Percentiles rank a stretch among this genome's conserved stretches.
Conservation (phyloP, 331 rosid species). For the Phaseolus coccineus region DNA sequence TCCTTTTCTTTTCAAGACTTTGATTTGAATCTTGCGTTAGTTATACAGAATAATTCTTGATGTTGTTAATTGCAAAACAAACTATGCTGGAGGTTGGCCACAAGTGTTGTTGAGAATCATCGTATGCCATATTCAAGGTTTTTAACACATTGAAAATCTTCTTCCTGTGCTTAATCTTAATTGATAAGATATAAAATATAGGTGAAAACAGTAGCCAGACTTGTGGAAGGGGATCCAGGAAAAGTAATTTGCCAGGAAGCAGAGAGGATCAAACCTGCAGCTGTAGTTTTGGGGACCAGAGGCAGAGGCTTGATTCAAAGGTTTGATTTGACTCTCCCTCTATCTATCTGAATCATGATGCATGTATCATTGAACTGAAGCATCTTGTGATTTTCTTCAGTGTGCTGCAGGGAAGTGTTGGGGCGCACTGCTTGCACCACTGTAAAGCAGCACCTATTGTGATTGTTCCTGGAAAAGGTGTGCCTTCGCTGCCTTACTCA, state of each 20-base stretch:
- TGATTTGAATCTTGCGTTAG: background rate
- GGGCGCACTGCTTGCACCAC: constrained; percentile 78
- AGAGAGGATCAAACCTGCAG: constrained; percentile 73
- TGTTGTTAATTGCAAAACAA: too few species aligned
- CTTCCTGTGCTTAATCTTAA: background rate
- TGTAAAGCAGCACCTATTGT: constrained; percentile 86
- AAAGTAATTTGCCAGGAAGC: constrained; percentile 82
- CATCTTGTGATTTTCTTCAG: constrained; percentile 52
- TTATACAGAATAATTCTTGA: too few species aligned
- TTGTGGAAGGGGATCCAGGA: constrained; percentile 78
- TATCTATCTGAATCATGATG: background rate
- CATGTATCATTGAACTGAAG: constrained; percentile 17
- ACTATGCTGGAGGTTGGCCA: too few species aligned
- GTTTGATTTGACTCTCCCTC: constrained; percentile 40
- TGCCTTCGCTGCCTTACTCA: background rate
- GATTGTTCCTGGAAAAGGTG: constrained; percentile 89
- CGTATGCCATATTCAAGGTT: too few species aligned
- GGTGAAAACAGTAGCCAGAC: constrained; percentile 75
- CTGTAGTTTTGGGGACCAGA: constrained; percentile 75
- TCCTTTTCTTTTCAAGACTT: background rate
- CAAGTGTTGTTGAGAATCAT: too few species aligned
- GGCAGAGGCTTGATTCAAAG: constrained; percentile 78
- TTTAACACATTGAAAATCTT: background rate
- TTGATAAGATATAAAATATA: constrained; percentile 40
- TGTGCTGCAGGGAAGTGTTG: constrained; percentile 87